Evolutionary conservation across 2,329 filamentous ascomycete species (phyloP), one percentile per base, ranked within the genome.

Genomic region (Blastomyces parvus): DNA sequence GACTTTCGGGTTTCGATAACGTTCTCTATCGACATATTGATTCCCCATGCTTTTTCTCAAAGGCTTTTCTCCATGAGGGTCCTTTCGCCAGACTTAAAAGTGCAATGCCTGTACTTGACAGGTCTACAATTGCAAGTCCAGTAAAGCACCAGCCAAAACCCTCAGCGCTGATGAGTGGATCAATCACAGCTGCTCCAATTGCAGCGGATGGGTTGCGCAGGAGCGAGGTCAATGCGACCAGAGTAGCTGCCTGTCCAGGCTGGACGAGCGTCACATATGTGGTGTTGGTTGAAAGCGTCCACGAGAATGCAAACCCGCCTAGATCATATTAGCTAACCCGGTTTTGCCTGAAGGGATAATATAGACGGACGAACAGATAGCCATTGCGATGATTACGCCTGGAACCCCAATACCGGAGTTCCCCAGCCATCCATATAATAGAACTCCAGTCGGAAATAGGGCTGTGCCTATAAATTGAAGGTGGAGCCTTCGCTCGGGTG

Each of bases 101-200:
- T 38, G 59, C 59, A 52, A 61, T 53, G 13, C 33, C 59, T 6
- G 50, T 55, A 36, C 59, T 48, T 8, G 52, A 19, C 5, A 61
- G 48, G n/a, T 61, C 59, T 14, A 61, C 14, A 40, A 61, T 55
- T 40, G 59, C 59, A 19, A 61, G 30, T 19, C 59, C 59, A 14
- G 59, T 61, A 44, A 61, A 61, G 33, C 59, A 61, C 59, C 59
- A 61, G 14, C 59, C 59, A 61, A 61, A 61, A n/a, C 59, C 59
- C 50, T 61, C 59, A 8, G 33, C 48, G 46, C 27, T 27, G 27
- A 55, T 55, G 11, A 61, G 46, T 30, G 59, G 48, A n/a, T 52
- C 48, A 61, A 55, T 53, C 11, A 61, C 38, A 25, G 46, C 59
- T 2, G 59, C 50, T 48, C 59, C 59, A 33, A 61, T 55, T 33